phyloP scores from a whole-genome alignment of 352 stramenopile genomes.

The Hyaloperonospora brassicae region DNA sequence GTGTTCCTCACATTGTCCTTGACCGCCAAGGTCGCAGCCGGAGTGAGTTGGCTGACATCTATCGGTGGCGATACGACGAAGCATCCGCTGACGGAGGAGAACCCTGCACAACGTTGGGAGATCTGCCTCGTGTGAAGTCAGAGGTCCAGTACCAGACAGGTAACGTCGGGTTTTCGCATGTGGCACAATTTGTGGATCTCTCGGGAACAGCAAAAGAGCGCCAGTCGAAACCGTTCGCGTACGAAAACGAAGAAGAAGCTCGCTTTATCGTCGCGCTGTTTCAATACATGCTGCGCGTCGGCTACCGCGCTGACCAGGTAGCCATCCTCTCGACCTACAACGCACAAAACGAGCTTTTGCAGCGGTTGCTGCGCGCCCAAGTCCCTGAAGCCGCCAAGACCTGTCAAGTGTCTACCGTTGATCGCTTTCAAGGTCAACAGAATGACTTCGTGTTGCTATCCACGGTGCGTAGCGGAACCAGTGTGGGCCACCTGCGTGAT shows the following conservation, averaged over 20 bases:
- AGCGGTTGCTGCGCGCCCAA: slow-evolving; percentile 65
- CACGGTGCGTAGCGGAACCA: slow-evolving; percentile 82
- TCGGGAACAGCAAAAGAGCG: slow-evolving; percentile 46
- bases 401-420: slow-evolving; percentile 84
- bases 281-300: slow-evolving; percentile 89
- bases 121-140: slow-evolving; percentile 22
- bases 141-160: slow-evolving; percentile 34
- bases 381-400: slow-evolving; percentile 11
- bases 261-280: slow-evolving; percentile 91
- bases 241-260: slow-evolving; percentile 93
- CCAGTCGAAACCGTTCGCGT: slow-evolving; percentile 75
- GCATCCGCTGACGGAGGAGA: slow-evolving; percentile 7
- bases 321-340: slow-evolving; percentile 94
- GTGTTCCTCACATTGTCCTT: slow-evolving; percentile 87
- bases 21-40: slow-evolving; percentile 87
- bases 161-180: slow-evolving; percentile 87
- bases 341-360: slow-evolving; percentile 89
- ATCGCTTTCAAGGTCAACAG: slow-evolving; percentile 94
- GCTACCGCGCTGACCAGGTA: slow-evolving; percentile 88
- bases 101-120: slow-evolving; percentile 11
- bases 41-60: slow-evolving; percentile 83
- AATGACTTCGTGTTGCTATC: slow-evolving; percentile 94
- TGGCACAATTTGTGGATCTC: slow-evolving; percentile 88
- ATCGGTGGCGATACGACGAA: slow-evolving; percentile 69
- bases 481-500: slow-evolving; percentile 88